Evolutionary conservation across 345 rosid species (phyloP).

Genomic region (Eucalyptus marginata): DNA sequence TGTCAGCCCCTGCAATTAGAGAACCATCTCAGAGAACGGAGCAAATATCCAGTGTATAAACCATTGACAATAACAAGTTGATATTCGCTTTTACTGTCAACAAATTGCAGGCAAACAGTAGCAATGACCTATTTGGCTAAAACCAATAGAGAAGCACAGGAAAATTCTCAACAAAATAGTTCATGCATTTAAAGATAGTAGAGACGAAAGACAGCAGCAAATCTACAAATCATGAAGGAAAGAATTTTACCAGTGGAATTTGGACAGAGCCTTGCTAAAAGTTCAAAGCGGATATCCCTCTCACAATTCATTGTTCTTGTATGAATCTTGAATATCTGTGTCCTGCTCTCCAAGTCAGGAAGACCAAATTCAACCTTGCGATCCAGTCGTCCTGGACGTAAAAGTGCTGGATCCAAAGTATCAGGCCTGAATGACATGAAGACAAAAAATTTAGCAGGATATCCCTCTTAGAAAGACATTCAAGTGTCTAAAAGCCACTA

Average conservation of each 20-base stretch:
- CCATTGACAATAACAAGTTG: neutral
- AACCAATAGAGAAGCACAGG: neutral
- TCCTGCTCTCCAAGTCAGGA: conserved; percentile 77
- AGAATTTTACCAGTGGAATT: conserved; percentile 57
- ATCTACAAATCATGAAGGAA: neutral
- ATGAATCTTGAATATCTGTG: conserved; percentile 85
- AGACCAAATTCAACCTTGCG: conserved; percentile 92
- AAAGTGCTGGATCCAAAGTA: conserved; percentile 79
- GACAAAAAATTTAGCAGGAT: neutral
- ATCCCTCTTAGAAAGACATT: neutral
- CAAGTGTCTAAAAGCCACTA: neutral
- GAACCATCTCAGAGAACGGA: neutral
- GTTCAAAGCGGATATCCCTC: conserved; percentile 79
- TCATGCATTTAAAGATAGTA: neutral
- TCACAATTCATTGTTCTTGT: conserved; percentile 87
- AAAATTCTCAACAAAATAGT: neutral
- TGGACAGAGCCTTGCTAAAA: conserved; percentile 75
- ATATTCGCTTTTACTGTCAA: neutral
- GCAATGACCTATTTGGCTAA: neutral
- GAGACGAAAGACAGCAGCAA: neutral
- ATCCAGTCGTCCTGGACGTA: conserved; percentile 89
- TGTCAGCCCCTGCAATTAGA: conserved; percentile 52
- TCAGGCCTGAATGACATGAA: conserved; percentile 42
- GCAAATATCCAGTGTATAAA: neutral
- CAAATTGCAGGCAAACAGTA: neutral